Percentiles rank a stretch among this genome's conserved stretches.
Evolutionary conservation across 1,284 basidiomycete genomes (phyloP).

Genomic region (Fomitiporia mediterranea): DNA sequence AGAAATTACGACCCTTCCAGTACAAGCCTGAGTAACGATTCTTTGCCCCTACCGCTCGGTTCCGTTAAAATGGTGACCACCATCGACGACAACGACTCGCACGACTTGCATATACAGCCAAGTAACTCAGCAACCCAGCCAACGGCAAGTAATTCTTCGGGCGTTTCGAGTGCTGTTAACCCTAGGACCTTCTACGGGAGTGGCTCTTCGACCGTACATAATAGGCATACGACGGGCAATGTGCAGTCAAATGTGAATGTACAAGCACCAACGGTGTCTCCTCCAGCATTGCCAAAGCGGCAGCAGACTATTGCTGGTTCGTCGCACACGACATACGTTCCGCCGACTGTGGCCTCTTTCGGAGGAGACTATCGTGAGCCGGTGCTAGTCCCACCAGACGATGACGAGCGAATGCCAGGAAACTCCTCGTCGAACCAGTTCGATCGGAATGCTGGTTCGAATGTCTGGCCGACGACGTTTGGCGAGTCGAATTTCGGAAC

Average conservation of each 20-base stretch:
- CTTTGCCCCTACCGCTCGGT: neutral
- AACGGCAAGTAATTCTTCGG: neutral
- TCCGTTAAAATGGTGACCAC: constrained; percentile 9
- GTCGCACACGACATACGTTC: constrained; percentile 32
- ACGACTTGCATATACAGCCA: neutral
- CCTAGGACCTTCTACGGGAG: constrained; percentile 14
- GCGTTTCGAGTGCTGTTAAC: neutral
- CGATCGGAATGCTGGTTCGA: neutral
- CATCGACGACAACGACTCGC: neutral
- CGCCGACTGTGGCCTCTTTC: constrained; percentile 20
- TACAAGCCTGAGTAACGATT: too few species aligned
- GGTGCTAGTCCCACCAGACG: constrained; percentile 36
- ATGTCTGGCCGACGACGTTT: constrained; percentile 4
- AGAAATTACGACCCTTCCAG: too few species aligned
- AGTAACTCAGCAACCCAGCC: neutral
- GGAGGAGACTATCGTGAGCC: constrained; percentile 39
- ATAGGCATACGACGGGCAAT: neutral
- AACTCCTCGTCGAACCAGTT: constrained; percentile 26
- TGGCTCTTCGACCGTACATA: neutral
- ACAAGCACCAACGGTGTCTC: neutral
- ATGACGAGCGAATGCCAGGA: constrained; percentile 31
- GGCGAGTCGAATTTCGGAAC: neutral
- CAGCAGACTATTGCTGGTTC: constrained; percentile 25
- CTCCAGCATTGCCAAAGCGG: constrained; percentile 22
- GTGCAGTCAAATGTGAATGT: neutral